Percentiles rank a stretch among this genome's conserved stretches.
Evolutionary conservation across 169 alveolate species (phyloP).

Genomic region (Cyclospora cayetanensis): DNA sequence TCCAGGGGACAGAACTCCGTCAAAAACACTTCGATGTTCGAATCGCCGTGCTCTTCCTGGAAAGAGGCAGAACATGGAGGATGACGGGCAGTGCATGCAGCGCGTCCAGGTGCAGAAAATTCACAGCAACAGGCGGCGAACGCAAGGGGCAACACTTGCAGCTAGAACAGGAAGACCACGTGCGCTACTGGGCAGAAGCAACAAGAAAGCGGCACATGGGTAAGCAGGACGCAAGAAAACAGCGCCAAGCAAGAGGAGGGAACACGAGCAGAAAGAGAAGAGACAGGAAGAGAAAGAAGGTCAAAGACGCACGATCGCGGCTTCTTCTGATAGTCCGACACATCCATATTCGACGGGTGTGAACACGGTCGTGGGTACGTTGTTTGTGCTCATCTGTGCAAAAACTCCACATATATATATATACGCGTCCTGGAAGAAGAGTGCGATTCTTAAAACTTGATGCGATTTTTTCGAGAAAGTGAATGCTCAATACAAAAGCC

Average conservation of each 20-base stretch:
- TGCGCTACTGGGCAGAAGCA: neutral
- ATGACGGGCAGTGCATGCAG: too few species aligned
- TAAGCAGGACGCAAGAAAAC: neutral
- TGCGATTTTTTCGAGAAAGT: too few species aligned
- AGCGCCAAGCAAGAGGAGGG: neutral
- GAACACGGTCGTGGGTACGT: constrained; percentile 97
- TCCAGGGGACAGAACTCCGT: constrained; percentile 92
- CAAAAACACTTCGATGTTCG: constrained; percentile 88
- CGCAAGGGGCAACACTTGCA: too few species aligned
- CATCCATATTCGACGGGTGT: constrained; percentile 98
- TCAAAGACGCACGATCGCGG: constrained; percentile 81
- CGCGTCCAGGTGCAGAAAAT: neutral
- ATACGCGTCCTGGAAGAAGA: too few species aligned
- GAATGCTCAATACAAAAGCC: too few species aligned
- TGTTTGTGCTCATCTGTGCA: constrained; percentile 86
- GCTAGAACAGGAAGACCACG: too few species aligned
- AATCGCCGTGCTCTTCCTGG: constrained; percentile 76
- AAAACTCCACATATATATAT: neutral
- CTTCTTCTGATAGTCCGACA: constrained; percentile 96
- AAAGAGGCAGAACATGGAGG: too few species aligned
- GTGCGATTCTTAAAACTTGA: too few species aligned
- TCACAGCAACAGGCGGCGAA: neutral
- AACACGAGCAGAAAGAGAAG: neutral
- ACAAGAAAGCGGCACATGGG: neutral
- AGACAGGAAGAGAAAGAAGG: neutral